These are phyloP conservation scores for Lyophyllum semitale DNA, from an alignment of 768 basidiomycete genomes.

Conservation along the genomic window DNA sequence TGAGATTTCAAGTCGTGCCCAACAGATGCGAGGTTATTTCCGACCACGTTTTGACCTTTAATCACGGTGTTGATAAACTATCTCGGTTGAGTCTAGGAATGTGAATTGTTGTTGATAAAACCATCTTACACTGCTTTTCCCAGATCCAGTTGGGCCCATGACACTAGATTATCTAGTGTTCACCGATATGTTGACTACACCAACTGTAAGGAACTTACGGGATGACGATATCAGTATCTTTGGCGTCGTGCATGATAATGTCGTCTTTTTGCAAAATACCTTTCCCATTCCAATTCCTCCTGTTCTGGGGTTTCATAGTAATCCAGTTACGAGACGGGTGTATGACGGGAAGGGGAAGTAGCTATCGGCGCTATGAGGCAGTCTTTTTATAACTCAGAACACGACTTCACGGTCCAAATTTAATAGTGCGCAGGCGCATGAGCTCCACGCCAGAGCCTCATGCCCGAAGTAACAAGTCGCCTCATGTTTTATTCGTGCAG, in stretches of 20 bases:
- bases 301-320: not conserved
- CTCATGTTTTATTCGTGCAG: too few relatives aligned
- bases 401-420: not conserved
- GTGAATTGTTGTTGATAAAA: not conserved
- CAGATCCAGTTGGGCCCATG: slow-evolving; percentile 25
- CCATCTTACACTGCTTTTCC: slow-evolving; percentile 21
- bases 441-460: not conserved
- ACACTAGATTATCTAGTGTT: slow-evolving; percentile 8
- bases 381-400: not conserved
- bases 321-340: too few relatives aligned
- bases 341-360: not conserved
- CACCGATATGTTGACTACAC: not conserved
- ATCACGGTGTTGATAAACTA: slow-evolving; percentile 40
- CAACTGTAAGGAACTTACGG: not conserved
- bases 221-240: slow-evolving; percentile 4
- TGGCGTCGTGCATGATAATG: slow-evolving; percentile 5
- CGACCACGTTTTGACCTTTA: not conserved
- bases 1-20: slow-evolving; percentile 36
- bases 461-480: not conserved
- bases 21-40: slow-evolving; percentile 25
- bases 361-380: too few relatives aligned
- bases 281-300: slow-evolving; percentile 5
- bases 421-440: too few relatives aligned
- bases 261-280: slow-evolving; percentile 1
- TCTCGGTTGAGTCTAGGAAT: not conserved